Base-by-base conservation (phyloP, 441 rosid genomes). In the Populus hybrid region DNA sequence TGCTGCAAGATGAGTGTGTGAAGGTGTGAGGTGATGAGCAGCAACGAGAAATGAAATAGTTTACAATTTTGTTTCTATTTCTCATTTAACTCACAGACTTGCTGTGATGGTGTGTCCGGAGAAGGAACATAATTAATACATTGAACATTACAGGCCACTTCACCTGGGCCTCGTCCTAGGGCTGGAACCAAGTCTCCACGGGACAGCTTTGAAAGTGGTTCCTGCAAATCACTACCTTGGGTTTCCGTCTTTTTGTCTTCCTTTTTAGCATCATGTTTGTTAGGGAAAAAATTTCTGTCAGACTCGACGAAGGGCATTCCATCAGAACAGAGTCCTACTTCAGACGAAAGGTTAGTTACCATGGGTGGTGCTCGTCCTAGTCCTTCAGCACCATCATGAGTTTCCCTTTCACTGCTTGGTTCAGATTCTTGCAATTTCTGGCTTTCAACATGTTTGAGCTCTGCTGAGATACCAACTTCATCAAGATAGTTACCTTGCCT, bases 171-270 rank as follows among this genome's bases (percentile, higher is more conserved):
- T 45, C 69, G 78, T 36, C 69, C 81, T 71, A 74, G 76, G 35
- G 33, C 74, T 26, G 65, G 67, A 35, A 9, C 61, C 8, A 73
- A 77, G 31, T 64, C 82, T 76, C 75, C 71, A 59, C 86, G 79
- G 83, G 87, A 83, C 72, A 78, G 38, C 85, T 86, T 82, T 78
- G 87, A 86, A 82, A 84, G 67, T 74, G 87, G 86, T 77, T 86
- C 88, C 87, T 76, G 81, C 87, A 56, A 76, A 74, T 72, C 76
- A 74, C 77, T 61, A 64, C 71, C 86, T 83, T 73, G 63, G 12
- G 76, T 84, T 63, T 79, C 80, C 38, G 66, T 85, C 77, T 67
- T 74, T 21, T 40, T 33, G 74, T 45, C 72, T 69, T 72, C 76
- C 36, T 4, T 18, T 40, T 64, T 74, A 68, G 35, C 31, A 23